phyloP scores from a whole-genome alignment of 1,284 basidiomycete genomes.

The Sporisorium scitamineum region DNA sequence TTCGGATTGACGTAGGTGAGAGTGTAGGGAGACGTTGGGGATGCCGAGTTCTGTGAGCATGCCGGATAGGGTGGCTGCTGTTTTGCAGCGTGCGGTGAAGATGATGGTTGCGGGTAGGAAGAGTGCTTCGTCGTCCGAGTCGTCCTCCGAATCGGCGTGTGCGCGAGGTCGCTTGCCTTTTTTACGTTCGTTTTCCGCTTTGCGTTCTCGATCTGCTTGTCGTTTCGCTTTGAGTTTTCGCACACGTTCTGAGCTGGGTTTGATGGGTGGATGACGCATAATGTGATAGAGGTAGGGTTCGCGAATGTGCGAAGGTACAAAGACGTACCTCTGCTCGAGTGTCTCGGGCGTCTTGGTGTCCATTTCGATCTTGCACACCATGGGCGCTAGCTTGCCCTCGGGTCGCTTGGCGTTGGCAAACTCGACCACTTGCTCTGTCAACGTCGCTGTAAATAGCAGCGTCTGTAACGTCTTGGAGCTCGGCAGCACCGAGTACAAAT shows the following conservation, averaged over 20 bases:
- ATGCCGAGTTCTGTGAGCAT: constrained; percentile 79
- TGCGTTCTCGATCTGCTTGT: constrained; percentile 53
- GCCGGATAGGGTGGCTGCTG: constrained; percentile 82
- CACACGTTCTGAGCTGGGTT: constrained; percentile 53
- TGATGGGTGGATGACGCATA: constrained; percentile 81
- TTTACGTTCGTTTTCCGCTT: constrained; percentile 38
- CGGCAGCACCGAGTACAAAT: constrained; percentile 81
- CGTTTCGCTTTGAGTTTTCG: constrained; percentile 65
- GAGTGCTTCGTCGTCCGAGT: constrained; percentile 28
- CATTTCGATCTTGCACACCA: constrained; percentile 85
- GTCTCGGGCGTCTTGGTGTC: constrained; percentile 81
- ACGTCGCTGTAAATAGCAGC: constrained; percentile 94
- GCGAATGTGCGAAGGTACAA: constrained; percentile 93
- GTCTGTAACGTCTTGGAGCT: constrained; percentile 82
- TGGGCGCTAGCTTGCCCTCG: constrained; percentile 85
- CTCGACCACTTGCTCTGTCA: constrained; percentile 86
- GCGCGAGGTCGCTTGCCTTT: constrained; percentile 30
- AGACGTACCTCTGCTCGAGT: constrained; percentile 89
- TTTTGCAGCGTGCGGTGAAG: constrained; percentile 87
- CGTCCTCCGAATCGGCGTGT: constrained; percentile 33
- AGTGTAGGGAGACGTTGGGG: constrained; percentile 89
- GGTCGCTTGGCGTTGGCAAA: constrained; percentile 81
- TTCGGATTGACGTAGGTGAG: constrained; percentile 89
- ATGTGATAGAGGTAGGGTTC: constrained; percentile 93
- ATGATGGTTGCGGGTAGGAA: constrained; percentile 86